Conservation (phyloP, 306 rosid genomes). For the Casuarina equisetifolia region DNA sequence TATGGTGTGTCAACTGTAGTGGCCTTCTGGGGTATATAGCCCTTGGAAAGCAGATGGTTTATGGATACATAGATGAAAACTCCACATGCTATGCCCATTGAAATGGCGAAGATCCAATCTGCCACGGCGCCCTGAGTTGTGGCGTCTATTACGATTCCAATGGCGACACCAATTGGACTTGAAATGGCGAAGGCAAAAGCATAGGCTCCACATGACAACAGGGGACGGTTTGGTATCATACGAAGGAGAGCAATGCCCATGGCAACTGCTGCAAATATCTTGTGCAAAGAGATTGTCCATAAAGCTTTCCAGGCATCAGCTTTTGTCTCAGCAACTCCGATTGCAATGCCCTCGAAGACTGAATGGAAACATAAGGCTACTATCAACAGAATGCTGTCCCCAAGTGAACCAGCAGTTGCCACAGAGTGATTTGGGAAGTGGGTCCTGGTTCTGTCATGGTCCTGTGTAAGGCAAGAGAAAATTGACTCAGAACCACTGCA, state of each 20-base stretch:
- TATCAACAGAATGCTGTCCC: conserved; percentile 61
- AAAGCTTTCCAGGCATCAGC: conserved; percentile 79
- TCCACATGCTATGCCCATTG: conserved; percentile 82
- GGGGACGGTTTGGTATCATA: conserved; percentile 63
- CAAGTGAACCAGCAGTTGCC: conserved; percentile 47
- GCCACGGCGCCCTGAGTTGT: conserved; percentile 65
- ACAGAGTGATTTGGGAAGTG: conserved; percentile 33
- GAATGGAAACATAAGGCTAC: conserved; percentile 77
- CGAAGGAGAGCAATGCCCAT: conserved; percentile 90
- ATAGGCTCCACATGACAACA: conserved; percentile 53
- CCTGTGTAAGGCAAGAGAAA: conserved; percentile 33
- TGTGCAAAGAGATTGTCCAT: conserved; percentile 82
- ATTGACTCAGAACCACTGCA: neutral
- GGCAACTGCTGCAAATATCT: conserved; percentile 82
- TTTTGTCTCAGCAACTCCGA: conserved; percentile 66
- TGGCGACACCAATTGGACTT: conserved; percentile 71
- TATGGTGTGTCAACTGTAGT: conserved; percentile 39
- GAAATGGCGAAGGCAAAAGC: conserved; percentile 76
- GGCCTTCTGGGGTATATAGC: conserved; percentile 43
- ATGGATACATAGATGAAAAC: conserved; percentile 76
- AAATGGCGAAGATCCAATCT: conserved; percentile 77
- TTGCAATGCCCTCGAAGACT: conserved; percentile 79
- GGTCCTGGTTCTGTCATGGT: conserved; percentile 24
- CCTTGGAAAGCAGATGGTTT: conserved; percentile 71
- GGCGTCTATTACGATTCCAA: conserved; percentile 73